Percentiles rank a stretch among this genome's conserved stretches.
Evolutionary conservation across 208 protist species (phyloP).

Genomic region (Leptomonas pyrrhocoris): DNA sequence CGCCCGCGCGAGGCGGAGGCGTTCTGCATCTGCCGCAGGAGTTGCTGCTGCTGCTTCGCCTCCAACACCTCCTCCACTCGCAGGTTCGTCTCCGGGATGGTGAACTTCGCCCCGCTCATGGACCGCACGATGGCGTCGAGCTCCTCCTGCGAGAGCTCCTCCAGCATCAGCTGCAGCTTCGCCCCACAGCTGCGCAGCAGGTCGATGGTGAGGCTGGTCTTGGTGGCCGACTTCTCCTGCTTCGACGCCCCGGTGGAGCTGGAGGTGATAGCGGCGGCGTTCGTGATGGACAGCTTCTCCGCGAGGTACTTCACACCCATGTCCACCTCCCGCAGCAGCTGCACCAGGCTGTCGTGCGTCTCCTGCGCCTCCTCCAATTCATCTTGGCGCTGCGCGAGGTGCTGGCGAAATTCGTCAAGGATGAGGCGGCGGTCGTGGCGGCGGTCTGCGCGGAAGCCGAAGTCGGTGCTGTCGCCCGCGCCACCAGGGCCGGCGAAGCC

Average conservation of each 20-base stretch:
- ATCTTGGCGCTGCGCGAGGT: constrained; percentile 71
- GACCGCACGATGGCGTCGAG: constrained; percentile 42
- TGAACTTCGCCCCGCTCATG: constrained; percentile 33
- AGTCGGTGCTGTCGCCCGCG: constrained; percentile 44
- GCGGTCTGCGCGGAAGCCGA: constrained; percentile 60
- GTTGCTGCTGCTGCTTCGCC: constrained; percentile 23
- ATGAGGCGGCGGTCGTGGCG: constrained; percentile 63
- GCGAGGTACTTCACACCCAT: constrained; percentile 89
- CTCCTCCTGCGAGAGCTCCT: constrained; percentile 56
- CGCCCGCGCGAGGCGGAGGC: constrained; percentile 12
- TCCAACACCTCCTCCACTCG: constrained; percentile 49
- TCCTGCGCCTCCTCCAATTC: constrained; percentile 62
- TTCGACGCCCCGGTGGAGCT: constrained; percentile 7
- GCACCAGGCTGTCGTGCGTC: constrained; percentile 69
- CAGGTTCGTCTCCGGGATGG: constrained; percentile 52
- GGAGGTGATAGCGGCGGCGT: constrained; percentile 1
- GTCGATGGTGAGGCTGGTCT: constrained; percentile 37
- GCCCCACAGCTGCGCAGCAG: constrained; percentile 59
- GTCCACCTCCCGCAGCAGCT: constrained; percentile 86
- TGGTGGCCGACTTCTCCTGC: constrained; percentile 1
- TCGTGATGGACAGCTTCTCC: constrained; percentile 73
- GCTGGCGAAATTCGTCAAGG: constrained; percentile 89
- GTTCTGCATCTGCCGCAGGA: constrained; percentile 12
- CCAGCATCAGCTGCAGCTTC: constrained; percentile 70
- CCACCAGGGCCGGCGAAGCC: constrained; percentile 9